Evolutionary conservation across 495 filamentous ascomycete species (phyloP).

Genomic region (Neurospora sp.): DNA sequence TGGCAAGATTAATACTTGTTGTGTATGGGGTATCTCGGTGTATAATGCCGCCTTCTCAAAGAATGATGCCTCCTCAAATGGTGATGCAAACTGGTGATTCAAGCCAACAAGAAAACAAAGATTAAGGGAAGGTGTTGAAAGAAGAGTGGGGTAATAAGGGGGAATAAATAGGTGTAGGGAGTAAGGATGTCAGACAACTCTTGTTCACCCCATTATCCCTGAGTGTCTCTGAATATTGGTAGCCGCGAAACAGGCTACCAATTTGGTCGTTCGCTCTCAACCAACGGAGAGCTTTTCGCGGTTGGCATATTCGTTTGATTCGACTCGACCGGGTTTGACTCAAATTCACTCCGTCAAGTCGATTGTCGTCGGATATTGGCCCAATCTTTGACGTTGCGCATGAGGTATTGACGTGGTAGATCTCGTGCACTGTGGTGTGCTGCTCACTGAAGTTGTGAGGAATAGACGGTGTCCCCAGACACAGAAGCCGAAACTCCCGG

Average conservation of each 20-base stretch:
- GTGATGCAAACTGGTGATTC: background rate
- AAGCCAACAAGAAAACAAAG: background rate
- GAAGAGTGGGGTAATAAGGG: background rate
- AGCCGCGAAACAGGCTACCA: background rate
- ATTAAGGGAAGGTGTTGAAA: background rate
- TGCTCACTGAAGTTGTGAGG: constrained; percentile 29
- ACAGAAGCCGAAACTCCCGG: constrained; percentile 41
- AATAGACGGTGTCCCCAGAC: constrained; percentile 38
- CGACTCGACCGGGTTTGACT: background rate
- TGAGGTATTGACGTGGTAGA: background rate
- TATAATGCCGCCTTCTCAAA: background rate
- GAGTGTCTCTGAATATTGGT: background rate
- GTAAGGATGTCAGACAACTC: background rate
- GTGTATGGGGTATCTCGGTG: background rate
- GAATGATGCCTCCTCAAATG: background rate
- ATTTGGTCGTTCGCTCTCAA: background rate
- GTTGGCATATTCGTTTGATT: background rate
- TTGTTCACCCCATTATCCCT: background rate
- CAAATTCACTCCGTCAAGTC: background rate
- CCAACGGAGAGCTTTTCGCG: background rate
- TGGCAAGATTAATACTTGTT: background rate
- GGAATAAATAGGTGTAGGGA: background rate
- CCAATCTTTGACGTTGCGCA: background rate
- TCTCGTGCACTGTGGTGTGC: background rate
- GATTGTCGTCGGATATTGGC: background rate